Evolutionary conservation across 169 alveolate species (phyloP).

Genomic region (Plasmodium gaboni): DNA sequence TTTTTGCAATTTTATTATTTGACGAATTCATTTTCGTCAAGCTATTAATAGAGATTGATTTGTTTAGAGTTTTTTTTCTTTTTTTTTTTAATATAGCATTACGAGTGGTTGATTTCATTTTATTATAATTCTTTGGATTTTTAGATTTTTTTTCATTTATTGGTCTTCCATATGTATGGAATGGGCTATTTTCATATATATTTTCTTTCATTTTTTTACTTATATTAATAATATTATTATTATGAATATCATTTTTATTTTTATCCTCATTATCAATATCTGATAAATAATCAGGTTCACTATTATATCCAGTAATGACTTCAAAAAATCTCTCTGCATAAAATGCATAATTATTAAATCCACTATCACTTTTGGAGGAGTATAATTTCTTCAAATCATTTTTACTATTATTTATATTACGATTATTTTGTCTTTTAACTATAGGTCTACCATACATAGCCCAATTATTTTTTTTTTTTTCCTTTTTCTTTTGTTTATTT

Average conservation of each 20-base stretch:
- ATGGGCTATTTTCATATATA: conserved; percentile 20
- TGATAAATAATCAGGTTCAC: conserved; percentile 39
- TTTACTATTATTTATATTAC: background rate
- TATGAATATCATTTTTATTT: background rate
- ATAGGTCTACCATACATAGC: conserved; percentile 71
- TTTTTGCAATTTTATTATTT: conserved; percentile 27
- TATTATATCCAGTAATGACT: conserved; percentile 51
- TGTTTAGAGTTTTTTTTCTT: conserved; percentile 13
- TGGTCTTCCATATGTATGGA: conserved; percentile 58
- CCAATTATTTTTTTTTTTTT: conserved; percentile 72
- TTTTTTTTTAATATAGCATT: conserved; percentile 67
- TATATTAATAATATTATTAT: conserved; percentile 15
- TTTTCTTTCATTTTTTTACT: conserved; percentile 39
- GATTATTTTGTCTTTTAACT: conserved; percentile 53
- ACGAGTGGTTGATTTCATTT: conserved; percentile 37
- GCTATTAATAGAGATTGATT: conserved; percentile 16
- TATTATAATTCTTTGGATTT: conserved; percentile 12
- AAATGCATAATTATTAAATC: conserved; percentile 39
- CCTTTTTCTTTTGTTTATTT: conserved; percentile 16
- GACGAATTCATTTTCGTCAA: background rate
- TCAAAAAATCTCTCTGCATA: conserved; percentile 63
- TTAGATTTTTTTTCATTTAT: conserved; percentile 7
- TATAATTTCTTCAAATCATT: conserved; percentile 33
- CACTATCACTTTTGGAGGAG: conserved; percentile 55
- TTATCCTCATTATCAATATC: background rate